A percentile compares a stretch with the other conserved stretches of the same genome.
phyloP scores from a whole-genome alignment of 2,329 filamentous ascomycete species.

The Hymenoscyphus albidus region DNA sequence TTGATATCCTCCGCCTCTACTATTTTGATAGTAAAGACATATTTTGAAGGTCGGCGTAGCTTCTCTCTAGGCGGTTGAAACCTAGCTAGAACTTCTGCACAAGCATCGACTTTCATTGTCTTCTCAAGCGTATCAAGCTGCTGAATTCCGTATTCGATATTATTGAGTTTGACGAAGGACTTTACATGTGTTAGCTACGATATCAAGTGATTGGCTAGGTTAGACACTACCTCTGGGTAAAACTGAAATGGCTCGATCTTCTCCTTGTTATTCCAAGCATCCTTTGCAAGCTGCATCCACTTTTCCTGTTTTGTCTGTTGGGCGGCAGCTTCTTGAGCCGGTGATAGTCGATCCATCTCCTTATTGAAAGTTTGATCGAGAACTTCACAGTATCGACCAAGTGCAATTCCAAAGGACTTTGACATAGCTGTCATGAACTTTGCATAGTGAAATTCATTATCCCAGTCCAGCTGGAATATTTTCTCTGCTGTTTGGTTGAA shows the following conservation, averaged over 20 bases:
- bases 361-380: slow-evolving; percentile 79
- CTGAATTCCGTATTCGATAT: slow-evolving; percentile 90
- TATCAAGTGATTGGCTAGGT: slow-evolving; percentile 14
- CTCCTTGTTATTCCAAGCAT: slow-evolving; percentile 87
- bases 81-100: slow-evolving; percentile 74
- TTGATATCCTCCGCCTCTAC: slow-evolving; percentile 97
- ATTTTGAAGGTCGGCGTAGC: slow-evolving; percentile 70
- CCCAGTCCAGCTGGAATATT: slow-evolving; percentile 82
- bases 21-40: slow-evolving; percentile 98
- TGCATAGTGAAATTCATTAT: slow-evolving; percentile 87
- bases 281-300: slow-evolving; percentile 88
- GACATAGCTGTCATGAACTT: slow-evolving; percentile 95
- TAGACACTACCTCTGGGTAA: slow-evolving; percentile 73
- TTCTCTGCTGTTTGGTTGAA: slow-evolving; percentile 92
- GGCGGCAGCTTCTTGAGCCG: slow-evolving; percentile 76
- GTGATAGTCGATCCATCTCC: slow-evolving; percentile 90
- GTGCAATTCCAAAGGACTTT: slow-evolving; percentile 76
- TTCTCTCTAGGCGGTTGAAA: slow-evolving; percentile 66
- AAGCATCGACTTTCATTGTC: slow-evolving; percentile 86
- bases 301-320: slow-evolving; percentile 84
- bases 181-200: slow-evolving; percentile 41
- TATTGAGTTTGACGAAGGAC: slow-evolving; percentile 97
- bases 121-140: slow-evolving; percentile 88
- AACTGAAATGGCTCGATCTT: slow-evolving; percentile 97
- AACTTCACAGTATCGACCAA: slow-evolving; percentile 87